Evolutionary conservation across 129 eudicot species (phyloP), one percentile per base, ranked within the genome.

Genomic region (Apium graveolens): DNA sequence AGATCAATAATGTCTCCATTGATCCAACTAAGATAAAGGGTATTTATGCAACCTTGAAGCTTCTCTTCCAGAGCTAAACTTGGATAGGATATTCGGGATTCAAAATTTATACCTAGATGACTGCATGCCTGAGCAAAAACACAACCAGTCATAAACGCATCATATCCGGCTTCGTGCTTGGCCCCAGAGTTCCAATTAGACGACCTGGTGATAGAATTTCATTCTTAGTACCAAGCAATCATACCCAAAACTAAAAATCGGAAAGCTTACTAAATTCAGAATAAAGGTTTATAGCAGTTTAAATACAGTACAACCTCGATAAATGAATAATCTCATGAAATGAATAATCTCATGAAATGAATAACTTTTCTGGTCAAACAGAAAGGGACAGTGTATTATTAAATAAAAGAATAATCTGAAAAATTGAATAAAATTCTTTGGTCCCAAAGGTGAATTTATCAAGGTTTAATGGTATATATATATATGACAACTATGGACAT

Each of bases 121-220:
- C 74, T 83, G 92, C 97, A 96, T 79, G 92, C 73, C 83, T 92
- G 96, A n/a, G 99, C 91, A 68, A 96, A 92, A 63, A 96, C 81
- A 75, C 96, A 90, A 34, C 99, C 99, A 0, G 97, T 96, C 97
- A 96, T 96, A 81, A 96, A 96, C 38, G 99, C 97, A 83, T 96
- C 99, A 62, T 96, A 96, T 69, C 99, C 99, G 48, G 99, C 99
- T 87, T 96, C 97, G 66, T 96, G 99, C 77, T 92, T 92, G 76
- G 94, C 94, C 76, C 99, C 99, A 13, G 97, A 96, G 85, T 96
- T 92, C 99, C 99, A 96, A 79, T 85, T 92, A 24, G 90, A 84
- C 43, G 97, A 92, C 84, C 99, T 94, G 85, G 70, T 72, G 27
- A 49, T 49, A 13, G 24, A 39, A 44, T 57, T 74, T 42, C 57